These are phyloP conservation scores for Agrocybe chaxingu DNA, from an alignment of 768 basidiomycete species.

Conservation along the genomic window DNA sequence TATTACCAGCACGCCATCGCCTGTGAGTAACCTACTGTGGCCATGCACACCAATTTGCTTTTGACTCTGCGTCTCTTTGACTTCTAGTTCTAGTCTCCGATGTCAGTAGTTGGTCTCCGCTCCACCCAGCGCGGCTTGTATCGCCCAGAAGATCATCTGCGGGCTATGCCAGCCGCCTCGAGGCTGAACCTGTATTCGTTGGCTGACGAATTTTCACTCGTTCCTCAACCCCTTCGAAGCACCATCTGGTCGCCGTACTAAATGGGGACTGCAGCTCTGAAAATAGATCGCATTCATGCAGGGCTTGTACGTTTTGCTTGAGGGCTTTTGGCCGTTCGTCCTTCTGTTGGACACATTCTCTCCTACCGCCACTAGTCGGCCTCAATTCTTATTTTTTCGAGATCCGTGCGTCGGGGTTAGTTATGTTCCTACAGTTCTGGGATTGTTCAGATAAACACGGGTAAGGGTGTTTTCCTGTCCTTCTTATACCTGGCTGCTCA, in stretches of 20 bases:
- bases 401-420: conserved; percentile 14
- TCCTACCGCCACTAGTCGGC: conserved; percentile 17
- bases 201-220: not conserved
- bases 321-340: conserved; percentile 42
- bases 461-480: not conserved
- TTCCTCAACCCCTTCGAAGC: not conserved
- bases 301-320: conserved; percentile 14
- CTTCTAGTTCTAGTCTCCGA: too few species aligned
- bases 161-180: too few species aligned
- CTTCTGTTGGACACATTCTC: conserved; percentile 9
- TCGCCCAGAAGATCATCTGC: too few species aligned
- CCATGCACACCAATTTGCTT: too few species aligned
- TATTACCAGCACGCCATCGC: too few species aligned
- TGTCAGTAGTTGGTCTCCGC: too few species aligned
- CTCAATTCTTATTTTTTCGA: conserved; percentile 10
- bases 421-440: conserved; percentile 1
- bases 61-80: too few species aligned
- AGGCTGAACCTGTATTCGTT: too few species aligned
- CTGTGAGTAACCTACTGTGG: too few species aligned
- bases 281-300: conserved; percentile 14
- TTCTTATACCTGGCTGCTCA: not conserved
- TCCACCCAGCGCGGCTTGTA: too few species aligned
- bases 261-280: conserved; percentile 13
- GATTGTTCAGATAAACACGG: conserved; percentile 7
- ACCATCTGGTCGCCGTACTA: not conserved